A percentile compares a stretch with the other conserved stretches of the same genome.
Conservation (phyloP, 1,139 yeast genomes). For the Taiozyma sp. region DNA sequence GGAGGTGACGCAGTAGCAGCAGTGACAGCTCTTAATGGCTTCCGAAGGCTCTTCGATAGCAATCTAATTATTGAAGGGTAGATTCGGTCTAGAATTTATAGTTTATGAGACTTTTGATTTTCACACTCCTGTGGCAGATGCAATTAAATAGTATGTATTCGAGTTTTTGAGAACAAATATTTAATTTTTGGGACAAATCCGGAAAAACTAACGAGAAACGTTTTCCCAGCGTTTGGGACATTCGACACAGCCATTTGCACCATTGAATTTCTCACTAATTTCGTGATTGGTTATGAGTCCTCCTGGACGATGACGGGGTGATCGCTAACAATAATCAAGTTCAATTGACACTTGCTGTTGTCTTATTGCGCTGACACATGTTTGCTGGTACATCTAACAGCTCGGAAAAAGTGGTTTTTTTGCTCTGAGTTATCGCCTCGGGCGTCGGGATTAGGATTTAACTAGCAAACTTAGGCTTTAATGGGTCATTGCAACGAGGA, state of each 20-base stretch:
- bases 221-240: background rate
- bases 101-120: background rate
- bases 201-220: background rate
- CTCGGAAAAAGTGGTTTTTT: background rate
- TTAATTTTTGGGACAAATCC: background rate
- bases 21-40: background rate
- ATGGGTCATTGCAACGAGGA: background rate
- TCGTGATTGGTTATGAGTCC: too few species aligned
- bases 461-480: background rate
- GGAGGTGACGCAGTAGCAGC: background rate
- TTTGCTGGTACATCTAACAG: background rate
- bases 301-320: background rate
- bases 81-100: background rate
- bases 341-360: background rate
- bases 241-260: background rate
- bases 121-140: background rate
- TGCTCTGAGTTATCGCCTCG: background rate
- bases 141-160: background rate
- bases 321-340: background rate
- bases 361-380: background rate
- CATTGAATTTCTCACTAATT: too few species aligned
- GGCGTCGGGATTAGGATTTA: background rate
- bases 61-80: background rate
- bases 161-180: background rate
- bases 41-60: background rate